Evolutionary conservation across 1,284 basidiomycete species (phyloP), one percentile per base, ranked within the genome.

Genomic region (Thelephora terrestris): DNA sequence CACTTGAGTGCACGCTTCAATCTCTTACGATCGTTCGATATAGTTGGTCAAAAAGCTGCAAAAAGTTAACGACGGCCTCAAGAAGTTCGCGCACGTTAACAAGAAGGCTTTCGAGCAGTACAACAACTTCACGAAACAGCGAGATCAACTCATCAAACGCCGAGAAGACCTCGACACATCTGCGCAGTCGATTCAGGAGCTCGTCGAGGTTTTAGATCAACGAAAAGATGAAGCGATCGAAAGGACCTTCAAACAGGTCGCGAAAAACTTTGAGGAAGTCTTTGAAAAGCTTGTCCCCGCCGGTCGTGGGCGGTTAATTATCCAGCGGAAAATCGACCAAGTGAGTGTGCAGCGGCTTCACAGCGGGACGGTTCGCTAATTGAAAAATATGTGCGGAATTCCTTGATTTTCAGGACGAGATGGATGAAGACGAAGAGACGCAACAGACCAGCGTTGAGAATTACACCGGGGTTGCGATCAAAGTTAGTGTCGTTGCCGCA

Each of bases 91-190:
- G 0, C 94, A 98, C 61, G 95, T 99, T 55, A 99, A 99, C 75
- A 99, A 99, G 73, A 98, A 98, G 66, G 96, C 95, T 1, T 95
- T 97, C 61, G 96, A 99, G 65, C 93, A 98, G 65, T 98, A 96
- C 72, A 91, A 80, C 65, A 94, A 90, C 62, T 99, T 99, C 65
- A 97, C 94, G 9, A 96, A 95, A 62, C 94, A 99, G 66, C 83
- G 94, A 2, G 94, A 98, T 61, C 87, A 94, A 56, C 78, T 98
- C 6, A 66, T 91, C 29, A 75, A 85, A 55, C 83, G 96, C 5
- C 80, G 91, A 17, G 84, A 88, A 55, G 96, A 98, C 63, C 76
- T 98, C 24, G 92, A 96, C 55, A 83, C 81, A 56, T 93, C 91
- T 1, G 91, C 90, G 0, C 62, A 77, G 43, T 93, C 91, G 38